phyloP scores from a whole-genome alignment of 345 rosid genomes.

The Citrus unshiu region DNA sequence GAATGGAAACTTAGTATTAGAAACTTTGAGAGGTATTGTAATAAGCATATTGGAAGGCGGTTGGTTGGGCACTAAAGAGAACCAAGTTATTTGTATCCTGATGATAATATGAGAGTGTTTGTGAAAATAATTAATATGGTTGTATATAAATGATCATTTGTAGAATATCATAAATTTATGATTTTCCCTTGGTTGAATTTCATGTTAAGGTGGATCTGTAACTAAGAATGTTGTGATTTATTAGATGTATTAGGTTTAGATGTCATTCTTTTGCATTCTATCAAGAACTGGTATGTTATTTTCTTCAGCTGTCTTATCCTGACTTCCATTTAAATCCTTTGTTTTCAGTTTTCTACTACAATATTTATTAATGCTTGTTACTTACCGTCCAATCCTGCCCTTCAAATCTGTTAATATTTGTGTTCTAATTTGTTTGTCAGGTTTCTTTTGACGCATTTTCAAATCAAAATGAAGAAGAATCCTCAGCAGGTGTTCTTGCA shows the following conservation, averaged over 20 bases:
- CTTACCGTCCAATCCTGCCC: not conserved
- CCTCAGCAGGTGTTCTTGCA: slow-evolving; percentile 27
- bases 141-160: not conserved
- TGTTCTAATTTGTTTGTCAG: slow-evolving; percentile 34
- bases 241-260: not conserved
- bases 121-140: not conserved
- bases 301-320: not conserved
- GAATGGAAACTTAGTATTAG: not conserved
- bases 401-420: slow-evolving; percentile 1
- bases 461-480: slow-evolving; percentile 42
- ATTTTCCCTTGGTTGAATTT: not conserved
- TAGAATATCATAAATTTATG: not conserved
- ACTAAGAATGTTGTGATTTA: slow-evolving; percentile 1
- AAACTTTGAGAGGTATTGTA: not conserved
- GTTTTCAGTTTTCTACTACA: not conserved
- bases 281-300: not conserved
- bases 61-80: not conserved
- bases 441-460: slow-evolving; percentile 28
- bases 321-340: not conserved
- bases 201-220: not conserved
- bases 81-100: not conserved
- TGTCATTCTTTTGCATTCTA: not conserved
- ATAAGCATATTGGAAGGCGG: not conserved
- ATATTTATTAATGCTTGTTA: not conserved
- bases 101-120: not conserved